A percentile compares a stretch with the other conserved stretches of the same genome.
Conservation (phyloP, 176 grass and related monocot genomes). For the Avena eriantha region DNA sequence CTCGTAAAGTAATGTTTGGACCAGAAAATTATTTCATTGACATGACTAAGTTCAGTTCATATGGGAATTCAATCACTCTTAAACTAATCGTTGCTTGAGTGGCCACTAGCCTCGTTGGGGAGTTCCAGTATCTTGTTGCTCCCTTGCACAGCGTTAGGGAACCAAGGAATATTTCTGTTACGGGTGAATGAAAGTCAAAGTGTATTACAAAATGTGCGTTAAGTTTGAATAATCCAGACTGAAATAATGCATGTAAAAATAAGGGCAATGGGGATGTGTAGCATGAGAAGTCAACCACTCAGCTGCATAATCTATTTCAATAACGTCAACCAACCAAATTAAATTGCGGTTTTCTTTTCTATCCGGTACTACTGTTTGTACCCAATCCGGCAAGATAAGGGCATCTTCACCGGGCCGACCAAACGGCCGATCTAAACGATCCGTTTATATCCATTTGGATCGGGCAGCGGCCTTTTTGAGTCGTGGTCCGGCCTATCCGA, state of each 20-base stretch:
- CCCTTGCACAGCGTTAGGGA: slow-evolving; percentile 7
- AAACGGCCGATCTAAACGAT: too few species aligned
- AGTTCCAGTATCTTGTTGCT: background rate
- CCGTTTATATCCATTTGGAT: too few species aligned
- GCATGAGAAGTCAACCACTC: slow-evolving; percentile 8
- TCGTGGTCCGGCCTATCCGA: too few species aligned
- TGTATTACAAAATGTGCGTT: slow-evolving; percentile 20
- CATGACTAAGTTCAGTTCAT: slow-evolving; percentile 40
- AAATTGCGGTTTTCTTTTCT: background rate
- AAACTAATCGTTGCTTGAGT: background rate
- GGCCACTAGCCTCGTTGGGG: background rate
- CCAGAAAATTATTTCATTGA: slow-evolving; percentile 7
- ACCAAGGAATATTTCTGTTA: slow-evolving; percentile 45
- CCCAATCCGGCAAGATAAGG: background rate
- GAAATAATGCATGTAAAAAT: background rate
- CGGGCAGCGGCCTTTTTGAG: too few species aligned
- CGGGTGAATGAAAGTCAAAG: slow-evolving; percentile 29
- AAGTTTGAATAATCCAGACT: background rate
- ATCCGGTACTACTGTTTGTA: background rate
- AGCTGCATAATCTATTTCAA: background rate
- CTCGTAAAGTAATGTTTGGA: slow-evolving; percentile 15
- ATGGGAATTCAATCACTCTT: background rate
- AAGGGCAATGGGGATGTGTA: slow-evolving; percentile 17
- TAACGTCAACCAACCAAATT: background rate
- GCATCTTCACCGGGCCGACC: too few species aligned